Evolutionary conservation across 2,329 filamentous ascomycete species (phyloP), one percentile per base, ranked within the genome.

Genomic region (Sporothrix euskadiensis): DNA sequence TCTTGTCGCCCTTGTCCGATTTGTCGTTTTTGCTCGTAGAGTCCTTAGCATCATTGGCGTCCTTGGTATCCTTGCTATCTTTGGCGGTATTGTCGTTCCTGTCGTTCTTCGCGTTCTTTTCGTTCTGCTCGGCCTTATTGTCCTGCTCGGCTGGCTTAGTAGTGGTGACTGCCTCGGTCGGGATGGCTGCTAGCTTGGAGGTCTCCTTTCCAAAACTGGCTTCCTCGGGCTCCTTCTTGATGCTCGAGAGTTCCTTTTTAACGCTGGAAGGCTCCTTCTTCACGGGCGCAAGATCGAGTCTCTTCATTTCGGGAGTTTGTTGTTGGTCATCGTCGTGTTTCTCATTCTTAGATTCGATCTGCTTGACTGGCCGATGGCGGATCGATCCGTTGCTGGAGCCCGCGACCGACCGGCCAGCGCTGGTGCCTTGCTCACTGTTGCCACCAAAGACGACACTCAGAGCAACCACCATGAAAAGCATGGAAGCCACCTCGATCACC

Each of bases 401-500:
- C 6, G 44, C 26, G 30, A 14, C 26, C 7, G 68, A 57, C 5
- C 35, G 35, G 32, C 30, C 41, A 5, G 16, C 26, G 10, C 10
- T n/a, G 52, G 4, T n/a, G 12, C 22, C 63, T n/a, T 30, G 52
- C 19, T 56, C 61, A 9, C 12, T 35, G 35, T 19, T 32, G 47
- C 39, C 68, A 41, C 59, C 72, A 39, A 70, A 41, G 5, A 72
- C 9, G 80, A 84, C 26, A 71, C 79, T 78, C 76, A 92, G 77
- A 0, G 87, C 63, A 1, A 87, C 80, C 91, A 93, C 97, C 0
- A 88, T 90, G 0, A 90, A 52, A 0, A 85, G 84, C 80, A 92
- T 88, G 57, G 90, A 91, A 0, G 89, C 76, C 78, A 97, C 85
- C 79, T 95, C 94, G 14, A 89, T 88, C 0, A 84, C 80, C 94